Percentiles rank a stretch among this genome's conserved stretches.
phyloP scores from a whole-genome alignment of 2,329 filamentous ascomycete species.

The Myriangium duriaei region DNA sequence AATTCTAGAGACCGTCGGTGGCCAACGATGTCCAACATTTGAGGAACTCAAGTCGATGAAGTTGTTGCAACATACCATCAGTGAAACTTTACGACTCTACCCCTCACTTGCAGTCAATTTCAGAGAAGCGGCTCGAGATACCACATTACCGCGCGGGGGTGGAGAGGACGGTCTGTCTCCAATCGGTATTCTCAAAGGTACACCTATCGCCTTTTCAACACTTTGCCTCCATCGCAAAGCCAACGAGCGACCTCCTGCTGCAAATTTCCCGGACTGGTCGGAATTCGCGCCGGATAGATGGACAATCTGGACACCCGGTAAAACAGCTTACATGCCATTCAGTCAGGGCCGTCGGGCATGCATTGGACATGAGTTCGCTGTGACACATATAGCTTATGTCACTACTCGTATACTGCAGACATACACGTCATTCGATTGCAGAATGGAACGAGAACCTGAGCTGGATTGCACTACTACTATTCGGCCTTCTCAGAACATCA shows the following conservation, averaged over 20 bases:
- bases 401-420: background rate
- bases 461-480: too few species aligned
- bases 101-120: background rate
- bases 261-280: background rate
- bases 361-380: background rate
- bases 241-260: background rate
- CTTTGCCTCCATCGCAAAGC: background rate
- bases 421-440: background rate
- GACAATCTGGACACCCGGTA: background rate
- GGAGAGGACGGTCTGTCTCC: slow-evolving; percentile 2
- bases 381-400: background rate
- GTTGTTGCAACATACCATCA: background rate
- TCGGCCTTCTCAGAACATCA: too few species aligned
- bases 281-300: background rate
- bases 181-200: background rate
- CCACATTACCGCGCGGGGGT: slow-evolving; percentile 1
- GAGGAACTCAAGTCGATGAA: background rate
- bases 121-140: background rate
- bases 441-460: too few species aligned
- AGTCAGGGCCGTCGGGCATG: background rate
- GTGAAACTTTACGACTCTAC: background rate
- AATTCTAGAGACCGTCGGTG: background rate
- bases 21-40: background rate
- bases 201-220: slow-evolving; percentile 1
- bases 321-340: background rate